Evolutionary conservation across 1,284 basidiomycete species (phyloP).

Genomic region (Puccinia horiana): DNA sequence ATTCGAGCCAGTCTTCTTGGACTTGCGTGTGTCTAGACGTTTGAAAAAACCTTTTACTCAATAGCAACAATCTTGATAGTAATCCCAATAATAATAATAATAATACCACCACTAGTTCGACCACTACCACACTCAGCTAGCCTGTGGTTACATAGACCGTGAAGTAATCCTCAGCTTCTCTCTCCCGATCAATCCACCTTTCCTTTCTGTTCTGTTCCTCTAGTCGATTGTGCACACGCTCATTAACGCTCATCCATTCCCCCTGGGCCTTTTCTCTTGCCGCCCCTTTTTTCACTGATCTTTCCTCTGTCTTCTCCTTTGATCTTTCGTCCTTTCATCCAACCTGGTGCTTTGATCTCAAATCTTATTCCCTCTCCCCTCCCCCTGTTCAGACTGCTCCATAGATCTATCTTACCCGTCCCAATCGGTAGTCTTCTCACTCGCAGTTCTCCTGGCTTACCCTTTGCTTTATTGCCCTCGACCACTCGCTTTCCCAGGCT

Average conservation of each 20-base stretch:
- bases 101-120: background rate
- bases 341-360: background rate
- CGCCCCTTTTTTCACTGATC: background rate
- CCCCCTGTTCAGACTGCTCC: background rate
- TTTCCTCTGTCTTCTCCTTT: background rate
- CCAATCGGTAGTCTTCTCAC: conserved; percentile 4
- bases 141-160: background rate
- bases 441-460: conserved; percentile 29
- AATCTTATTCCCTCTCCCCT: background rate
- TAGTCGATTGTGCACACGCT: background rate
- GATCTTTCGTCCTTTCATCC: background rate
- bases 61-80: too few relatives aligned
- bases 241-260: background rate
- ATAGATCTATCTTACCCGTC: background rate
- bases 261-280: background rate
- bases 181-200: background rate
- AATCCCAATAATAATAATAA: too few relatives aligned
- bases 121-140: background rate
- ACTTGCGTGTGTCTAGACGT: background rate
- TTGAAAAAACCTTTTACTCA: background rate
- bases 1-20: background rate
- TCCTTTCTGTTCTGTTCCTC: background rate
- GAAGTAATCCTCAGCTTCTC: background rate
- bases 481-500: background rate
- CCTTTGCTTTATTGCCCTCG: background rate